Evolutionary conservation across 495 filamentous ascomycete genomes (phyloP).

Genomic region (Penicillium pulvis): DNA sequence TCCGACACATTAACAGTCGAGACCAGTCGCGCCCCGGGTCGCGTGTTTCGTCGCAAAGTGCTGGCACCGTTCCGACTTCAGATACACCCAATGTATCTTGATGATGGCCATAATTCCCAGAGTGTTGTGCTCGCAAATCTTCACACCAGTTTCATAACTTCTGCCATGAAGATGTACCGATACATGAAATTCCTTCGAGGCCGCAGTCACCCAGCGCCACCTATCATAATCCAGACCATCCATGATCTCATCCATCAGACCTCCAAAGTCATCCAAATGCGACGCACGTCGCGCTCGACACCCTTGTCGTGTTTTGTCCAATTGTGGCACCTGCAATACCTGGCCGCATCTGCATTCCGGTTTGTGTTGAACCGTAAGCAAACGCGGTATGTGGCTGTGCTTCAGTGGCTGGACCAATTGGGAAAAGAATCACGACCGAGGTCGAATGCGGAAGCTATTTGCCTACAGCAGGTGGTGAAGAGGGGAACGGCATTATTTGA

Average conservation of each 20-base stretch:
- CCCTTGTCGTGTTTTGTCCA: constrained; percentile 60
- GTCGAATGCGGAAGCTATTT: constrained; percentile 29
- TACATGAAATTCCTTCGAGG: constrained; percentile 66
- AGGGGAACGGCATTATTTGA: constrained; percentile 39
- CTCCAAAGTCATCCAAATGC: constrained; percentile 63
- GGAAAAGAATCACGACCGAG: constrained; percentile 33
- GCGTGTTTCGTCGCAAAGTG: constrained; percentile 77
- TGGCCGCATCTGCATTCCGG: constrained; percentile 67
- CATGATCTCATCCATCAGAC: constrained; percentile 65
- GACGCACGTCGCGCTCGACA: constrained; percentile 25
- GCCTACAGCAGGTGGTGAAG: constrained; percentile 35
- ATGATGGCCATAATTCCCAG: constrained; percentile 75
- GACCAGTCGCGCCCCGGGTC: constrained; percentile 65
- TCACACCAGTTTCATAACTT: constrained; percentile 70
- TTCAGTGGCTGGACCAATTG: constrained; percentile 63
- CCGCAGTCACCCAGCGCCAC: constrained; percentile 52
- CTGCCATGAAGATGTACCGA: constrained; percentile 81
- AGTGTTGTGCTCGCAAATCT: constrained; percentile 70
- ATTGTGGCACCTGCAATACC: constrained; percentile 67
- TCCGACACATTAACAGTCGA: constrained; percentile 77
- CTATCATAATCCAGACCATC: constrained; percentile 67
- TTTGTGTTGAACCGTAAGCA: constrained; percentile 69
- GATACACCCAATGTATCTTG: constrained; percentile 85
- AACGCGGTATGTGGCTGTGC: constrained; percentile 58
- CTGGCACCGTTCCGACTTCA: constrained; percentile 82